These are phyloP conservation scores for Niveomyces coronatus DNA, from an alignment of 2,329 filamentous ascomycete genomes.

Conservation along the genomic window DNA sequence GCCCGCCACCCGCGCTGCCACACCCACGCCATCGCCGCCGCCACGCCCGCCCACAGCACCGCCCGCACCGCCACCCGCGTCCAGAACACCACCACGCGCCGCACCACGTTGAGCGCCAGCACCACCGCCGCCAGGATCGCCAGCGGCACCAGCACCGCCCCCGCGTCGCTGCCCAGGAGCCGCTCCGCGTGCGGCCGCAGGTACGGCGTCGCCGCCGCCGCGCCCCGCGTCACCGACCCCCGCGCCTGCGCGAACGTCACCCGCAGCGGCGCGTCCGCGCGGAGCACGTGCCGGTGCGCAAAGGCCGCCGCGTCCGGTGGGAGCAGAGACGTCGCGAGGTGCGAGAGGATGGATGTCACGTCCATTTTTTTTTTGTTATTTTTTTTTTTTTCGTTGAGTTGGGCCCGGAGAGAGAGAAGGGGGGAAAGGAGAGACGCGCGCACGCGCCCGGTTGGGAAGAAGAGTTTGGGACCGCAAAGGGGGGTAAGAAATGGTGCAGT, in stretches of 20 bases:
- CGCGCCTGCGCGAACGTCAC: constrained; percentile 25
- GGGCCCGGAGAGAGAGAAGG: not conserved
- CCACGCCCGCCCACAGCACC: constrained; percentile 52
- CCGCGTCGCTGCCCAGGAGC: constrained; percentile 21
- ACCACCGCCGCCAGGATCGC: constrained; percentile 41
- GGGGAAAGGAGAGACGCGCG: not conserved
- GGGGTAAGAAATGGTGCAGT: no score
- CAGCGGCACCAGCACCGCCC: constrained; percentile 22
- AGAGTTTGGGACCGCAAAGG: no score
- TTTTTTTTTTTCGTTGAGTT: not conserved
- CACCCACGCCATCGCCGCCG: constrained; percentile 42
- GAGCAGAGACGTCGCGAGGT: constrained; percentile 30
- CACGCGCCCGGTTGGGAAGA: not conserved
- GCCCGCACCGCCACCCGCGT: constrained; percentile 54
- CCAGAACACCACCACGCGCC: constrained; percentile 67
- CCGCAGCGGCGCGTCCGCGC: constrained; percentile 35
- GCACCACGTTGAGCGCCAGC: constrained; percentile 59
- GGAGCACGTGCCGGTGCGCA: constrained; percentile 37
- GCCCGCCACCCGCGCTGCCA: constrained; percentile 58
- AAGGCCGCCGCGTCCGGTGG: constrained; percentile 33
- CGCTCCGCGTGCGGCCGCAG: constrained; percentile 34
- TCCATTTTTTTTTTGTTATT: constrained; percentile 17
- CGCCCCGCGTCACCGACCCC: constrained; percentile 18
- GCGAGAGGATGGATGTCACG: constrained; percentile 17
- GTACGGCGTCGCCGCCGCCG: constrained; percentile 28